A percentile compares a stretch with the other conserved stretches of the same genome.
Evolutionary conservation across 1,139 yeast genomes (phyloP).

Genomic region (Saccharomyces hybrid): DNA sequence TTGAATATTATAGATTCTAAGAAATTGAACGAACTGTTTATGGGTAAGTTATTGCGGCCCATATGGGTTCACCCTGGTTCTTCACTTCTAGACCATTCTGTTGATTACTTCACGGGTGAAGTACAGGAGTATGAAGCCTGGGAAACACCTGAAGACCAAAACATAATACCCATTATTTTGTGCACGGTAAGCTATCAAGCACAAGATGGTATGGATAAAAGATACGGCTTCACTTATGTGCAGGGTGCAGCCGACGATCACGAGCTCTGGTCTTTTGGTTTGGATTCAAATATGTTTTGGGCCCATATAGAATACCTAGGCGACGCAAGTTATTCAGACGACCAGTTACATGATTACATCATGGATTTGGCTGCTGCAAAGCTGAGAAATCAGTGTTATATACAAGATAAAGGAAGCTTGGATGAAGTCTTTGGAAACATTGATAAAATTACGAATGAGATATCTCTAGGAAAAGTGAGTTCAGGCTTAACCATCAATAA

Average conservation of each 20-base stretch:
- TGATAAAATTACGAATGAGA: slow-evolving; percentile 18
- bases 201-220: slow-evolving; percentile 45
- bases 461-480: slow-evolving; percentile 18
- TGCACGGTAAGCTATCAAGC: slow-evolving; percentile 60
- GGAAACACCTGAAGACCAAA: slow-evolving; percentile 20
- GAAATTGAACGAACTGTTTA: slow-evolving; percentile 30
- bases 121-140: slow-evolving; percentile 14
- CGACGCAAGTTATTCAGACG: slow-evolving; percentile 34
- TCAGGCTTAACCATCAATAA: slow-evolving; percentile 12
- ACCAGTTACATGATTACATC: slow-evolving; percentile 33
- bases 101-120: slow-evolving; percentile 27
- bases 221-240: slow-evolving; percentile 51
- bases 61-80: slow-evolving; percentile 64
- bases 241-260: slow-evolving; percentile 96
- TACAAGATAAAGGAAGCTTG: slow-evolving; percentile 1
- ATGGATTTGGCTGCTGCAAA: slow-evolving; percentile 8
- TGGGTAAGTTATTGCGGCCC: slow-evolving; percentile 51
- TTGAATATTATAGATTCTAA: slow-evolving; percentile 36
- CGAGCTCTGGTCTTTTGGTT: slow-evolving; percentile 66
- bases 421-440: slow-evolving; percentile 9
- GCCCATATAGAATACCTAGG: slow-evolving; percentile 33
- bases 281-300: slow-evolving; percentile 60
- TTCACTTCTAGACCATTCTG: slow-evolving; percentile 19
- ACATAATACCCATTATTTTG: slow-evolving; percentile 41
- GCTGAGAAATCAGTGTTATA: not conserved